Evolutionary conservation across 1,139 yeast species (phyloP), one percentile per base, ranked within the genome.

Genomic region (Yamadazyma sp.): DNA sequence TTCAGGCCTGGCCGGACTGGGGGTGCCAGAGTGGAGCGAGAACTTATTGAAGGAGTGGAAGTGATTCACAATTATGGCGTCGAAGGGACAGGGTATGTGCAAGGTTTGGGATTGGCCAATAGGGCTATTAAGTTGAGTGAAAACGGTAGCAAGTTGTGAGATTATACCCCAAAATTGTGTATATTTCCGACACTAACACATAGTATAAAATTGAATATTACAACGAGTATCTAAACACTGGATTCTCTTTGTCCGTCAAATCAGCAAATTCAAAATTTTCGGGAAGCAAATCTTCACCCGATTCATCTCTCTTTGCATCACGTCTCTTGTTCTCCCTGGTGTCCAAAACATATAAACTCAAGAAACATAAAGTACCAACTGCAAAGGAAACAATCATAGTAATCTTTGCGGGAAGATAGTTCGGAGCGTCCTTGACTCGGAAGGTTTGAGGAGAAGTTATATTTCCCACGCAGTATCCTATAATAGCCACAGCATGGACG

Each of bases 391-490:
- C 34, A 3, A 31, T 12, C 20, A 22, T 22, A 28, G 8, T 8
- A 4, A n/a, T 17, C 14, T 70, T 66, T 2, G 80, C 84, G 2
- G 73, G 65, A 3, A 54, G 47, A 50, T 78, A 80, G n/a, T 48
- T 50, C 12, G 88, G 88, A 1, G 78, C 78, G 47, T 80, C 76
- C 4, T 48, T 45, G 0, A 62, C 63, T 45, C 75, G 63, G 53
- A 82, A 83, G 31, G 84, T 71, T 56, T 82, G 88, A 1, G 92
- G 89, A 5, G 89, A 89, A 34, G 80, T 67, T 45, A 30, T 66
- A 46, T 84, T 83, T 22, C 92, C 87, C 27, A 73, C 72, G 48
- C 83, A 78, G 52, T 78, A 82, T 1, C 79, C 82, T 40, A 82
- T 64, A 18, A 41, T 27, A 6, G 31, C 16, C 14, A 41, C 23